Evolutionary conservation across 805 yeast genomes (phyloP).

Genomic region (Saccharomycopsis sp.): DNA sequence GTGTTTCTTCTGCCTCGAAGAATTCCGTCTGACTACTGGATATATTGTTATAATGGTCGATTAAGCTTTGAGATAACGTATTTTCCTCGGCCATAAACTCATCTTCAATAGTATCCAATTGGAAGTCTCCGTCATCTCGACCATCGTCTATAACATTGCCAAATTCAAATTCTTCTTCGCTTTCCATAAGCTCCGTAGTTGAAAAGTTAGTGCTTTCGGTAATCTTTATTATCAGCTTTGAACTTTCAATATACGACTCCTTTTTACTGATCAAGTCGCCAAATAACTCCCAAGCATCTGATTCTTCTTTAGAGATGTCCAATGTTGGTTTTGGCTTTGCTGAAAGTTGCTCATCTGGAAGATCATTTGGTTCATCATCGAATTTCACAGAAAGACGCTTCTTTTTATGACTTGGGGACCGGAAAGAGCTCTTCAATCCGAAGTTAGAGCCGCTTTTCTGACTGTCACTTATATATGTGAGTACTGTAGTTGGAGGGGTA

Average conservation of each 20-base stretch:
- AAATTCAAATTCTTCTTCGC: neutral
- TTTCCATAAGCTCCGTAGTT: neutral
- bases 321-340: neutral
- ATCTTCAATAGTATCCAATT: neutral
- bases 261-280: neutral
- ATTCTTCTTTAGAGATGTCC: neutral
- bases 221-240: neutral
- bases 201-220: neutral
- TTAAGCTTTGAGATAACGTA: neutral
- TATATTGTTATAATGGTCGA: neutral
- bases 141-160: neutral
- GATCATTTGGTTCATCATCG: neutral
- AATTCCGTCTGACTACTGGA: conserved; percentile 1
- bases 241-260: neutral
- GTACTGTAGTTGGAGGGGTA: neutral
- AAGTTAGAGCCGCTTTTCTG: neutral
- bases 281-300: neutral
- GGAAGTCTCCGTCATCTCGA: neutral
- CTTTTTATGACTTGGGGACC: neutral
- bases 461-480: neutral
- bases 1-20: neutral
- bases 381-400: neutral
- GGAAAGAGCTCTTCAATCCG: neutral
- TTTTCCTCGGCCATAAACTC: neutral
- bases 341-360: neutral